Evolutionary conservation across 768 basidiomycete species (phyloP), one percentile per base, ranked within the genome.

Genomic region (Gloeophyllum trabeum): DNA sequence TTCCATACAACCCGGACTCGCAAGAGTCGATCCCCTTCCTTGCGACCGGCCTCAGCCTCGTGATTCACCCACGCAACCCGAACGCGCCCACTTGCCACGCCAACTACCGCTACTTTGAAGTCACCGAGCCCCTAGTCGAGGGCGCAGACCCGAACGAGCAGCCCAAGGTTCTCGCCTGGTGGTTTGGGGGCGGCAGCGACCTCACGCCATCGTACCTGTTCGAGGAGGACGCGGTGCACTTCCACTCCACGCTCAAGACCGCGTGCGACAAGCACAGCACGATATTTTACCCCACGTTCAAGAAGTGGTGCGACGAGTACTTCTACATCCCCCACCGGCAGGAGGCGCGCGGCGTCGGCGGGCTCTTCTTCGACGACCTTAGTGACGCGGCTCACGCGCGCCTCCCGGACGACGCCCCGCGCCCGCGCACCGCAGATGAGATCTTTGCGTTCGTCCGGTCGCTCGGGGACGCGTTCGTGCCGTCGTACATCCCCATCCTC

Each of bases 91-190:
- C 94, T 18, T 81, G 90, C 4, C 94, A 99, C 59, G 79, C 87
- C 45, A 99, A 99, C 60, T 96, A 93, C 54, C 87, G 96, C 42
- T 98, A 97, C 62, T 99, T 99, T 55, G 94, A 98, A 61, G 77
- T 96, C 48, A 81, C 79, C 2, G 75, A 83, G 48, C 63, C 65
- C 34, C 51, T 51, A 1, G 48, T 49, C 3, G 55, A 54, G 40
- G 48, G 49, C 21, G 45, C 53, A 24, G 60, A 53, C 24, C 51
- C 55, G 13, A 40, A 51, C 5, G 56, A 54, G 19, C 60, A 61
- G 26, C 70, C 73, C 5, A 71, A 74, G 49, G 62, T 87, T 16
- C 62, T 92, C 32, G 81, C 91, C 21, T 97, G 93, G 92, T 99
- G 94, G 96, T 99, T 98, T 55, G 94, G 96, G 16, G 96, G 96